These are phyloP conservation scores for Xerocomellus amylosporus DNA, from an alignment of 768 basidiomycete genomes.

Conservation along the genomic window DNA sequence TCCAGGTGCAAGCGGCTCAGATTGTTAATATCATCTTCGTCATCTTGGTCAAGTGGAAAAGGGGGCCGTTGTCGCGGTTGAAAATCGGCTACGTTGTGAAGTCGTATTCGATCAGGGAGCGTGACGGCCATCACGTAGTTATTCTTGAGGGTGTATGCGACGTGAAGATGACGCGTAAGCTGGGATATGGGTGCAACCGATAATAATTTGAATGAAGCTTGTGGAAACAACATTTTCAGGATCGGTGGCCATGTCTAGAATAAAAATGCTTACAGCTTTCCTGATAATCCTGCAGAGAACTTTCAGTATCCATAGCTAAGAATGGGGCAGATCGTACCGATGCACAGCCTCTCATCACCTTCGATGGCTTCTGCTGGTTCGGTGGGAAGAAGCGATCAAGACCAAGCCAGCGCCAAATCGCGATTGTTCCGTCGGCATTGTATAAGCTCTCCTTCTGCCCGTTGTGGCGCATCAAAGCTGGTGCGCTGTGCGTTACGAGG, in stretches of 20 bases:
- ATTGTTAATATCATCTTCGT: constrained; percentile 21
- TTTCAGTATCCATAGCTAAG: neutral
- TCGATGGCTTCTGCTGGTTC: constrained; percentile 31
- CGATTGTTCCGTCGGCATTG: constrained; percentile 49
- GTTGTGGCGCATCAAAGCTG: constrained; percentile 43
- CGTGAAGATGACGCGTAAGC: constrained; percentile 34
- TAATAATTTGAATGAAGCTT: constrained; percentile 67
- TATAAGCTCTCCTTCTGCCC: constrained; percentile 24
- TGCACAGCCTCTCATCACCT: constrained; percentile 52
- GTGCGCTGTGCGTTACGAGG: constrained; percentile 52
- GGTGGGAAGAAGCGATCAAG: constrained; percentile 63
- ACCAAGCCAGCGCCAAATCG: constrained; percentile 68
- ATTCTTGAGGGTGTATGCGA: constrained; percentile 44
- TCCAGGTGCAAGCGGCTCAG: constrained; percentile 26
- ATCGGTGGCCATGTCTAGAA: neutral
- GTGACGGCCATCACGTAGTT: constrained; percentile 56
- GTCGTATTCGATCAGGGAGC: constrained; percentile 36
- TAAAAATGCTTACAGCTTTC: constrained; percentile 57
- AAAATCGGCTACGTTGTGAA: constrained; percentile 49
- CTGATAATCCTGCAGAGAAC: constrained; percentile 59
- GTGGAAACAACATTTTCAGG: constrained; percentile 5
- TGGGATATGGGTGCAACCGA: constrained; percentile 47
- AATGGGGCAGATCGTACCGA: constrained; percentile 43
- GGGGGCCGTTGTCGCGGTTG: constrained; percentile 40
- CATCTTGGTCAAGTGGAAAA: constrained; percentile 38